A percentile compares a stretch with the other conserved stretches of the same genome.
phyloP scores from a whole-genome alignment of 164 flowering plant species.

The Litsea cubeba region DNA sequence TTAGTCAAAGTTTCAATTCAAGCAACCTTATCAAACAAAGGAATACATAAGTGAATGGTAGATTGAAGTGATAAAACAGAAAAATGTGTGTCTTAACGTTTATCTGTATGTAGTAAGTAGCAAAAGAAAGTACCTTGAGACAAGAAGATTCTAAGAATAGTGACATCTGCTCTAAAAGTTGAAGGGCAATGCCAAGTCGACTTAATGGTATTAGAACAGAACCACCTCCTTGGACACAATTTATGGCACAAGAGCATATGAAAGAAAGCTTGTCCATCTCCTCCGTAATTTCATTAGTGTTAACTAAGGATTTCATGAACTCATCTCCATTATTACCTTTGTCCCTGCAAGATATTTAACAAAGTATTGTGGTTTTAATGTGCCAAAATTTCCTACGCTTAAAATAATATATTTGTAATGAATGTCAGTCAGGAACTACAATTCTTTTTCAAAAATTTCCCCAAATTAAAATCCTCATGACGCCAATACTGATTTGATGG shows the following conservation, averaged over 20 bases:
- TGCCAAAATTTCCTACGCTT: neutral
- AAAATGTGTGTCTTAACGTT: neutral
- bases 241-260: conserved; percentile 59
- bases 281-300: conserved; percentile 43
- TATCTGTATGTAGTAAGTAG: neutral
- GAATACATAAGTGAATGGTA: neutral
- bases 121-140: conserved; percentile 40
- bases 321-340: conserved; percentile 17
- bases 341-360: conserved; percentile 17
- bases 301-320: conserved; percentile 19
- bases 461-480: neutral
- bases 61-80: neutral
- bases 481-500: neutral
- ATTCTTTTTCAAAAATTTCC: neutral
- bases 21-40: neutral
- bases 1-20: neutral
- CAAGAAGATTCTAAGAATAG: conserved; percentile 38
- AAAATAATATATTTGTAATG: no score
- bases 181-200: conserved; percentile 57
- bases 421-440: no score
- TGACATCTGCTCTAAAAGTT: conserved; percentile 65
- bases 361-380: neutral
- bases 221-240: conserved; percentile 69
- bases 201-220: conserved; percentile 73
- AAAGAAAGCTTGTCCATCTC: conserved; percentile 67